phyloP scores from a whole-genome alignment of 352 stramenopile species.

The Phytophthora colocasiae region DNA sequence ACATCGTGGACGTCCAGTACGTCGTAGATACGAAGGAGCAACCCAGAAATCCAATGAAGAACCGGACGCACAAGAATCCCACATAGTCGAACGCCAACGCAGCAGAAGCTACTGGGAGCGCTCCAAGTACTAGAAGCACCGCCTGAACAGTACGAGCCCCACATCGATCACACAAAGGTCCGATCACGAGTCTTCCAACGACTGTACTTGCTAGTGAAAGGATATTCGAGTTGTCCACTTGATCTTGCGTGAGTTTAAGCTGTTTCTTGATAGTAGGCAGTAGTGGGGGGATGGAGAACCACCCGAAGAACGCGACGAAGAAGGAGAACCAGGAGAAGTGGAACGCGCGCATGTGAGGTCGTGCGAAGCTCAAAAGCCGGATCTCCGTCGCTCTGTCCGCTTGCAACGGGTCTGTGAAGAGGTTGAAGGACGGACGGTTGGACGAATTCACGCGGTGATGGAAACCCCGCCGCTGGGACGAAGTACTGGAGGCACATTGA shows the following conservation, averaged over 20 bases:
- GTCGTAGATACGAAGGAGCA: conserved; percentile 93
- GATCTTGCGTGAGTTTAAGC: conserved; percentile 71
- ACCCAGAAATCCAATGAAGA: conserved; percentile 94
- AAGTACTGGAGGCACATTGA: conserved; percentile 11
- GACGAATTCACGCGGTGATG: conserved; percentile 33
- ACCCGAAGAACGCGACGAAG: conserved; percentile 95
- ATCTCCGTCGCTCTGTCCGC: conserved; percentile 38
- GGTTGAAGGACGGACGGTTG: conserved; percentile 32
- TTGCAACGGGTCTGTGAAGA: conserved; percentile 50
- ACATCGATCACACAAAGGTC: conserved; percentile 93
- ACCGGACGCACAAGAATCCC: conserved; percentile 80
- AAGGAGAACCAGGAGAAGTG: conserved; percentile 94
- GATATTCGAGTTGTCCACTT: conserved; percentile 93
- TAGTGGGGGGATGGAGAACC: conserved; percentile 85
- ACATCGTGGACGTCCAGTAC: conserved; percentile 95
- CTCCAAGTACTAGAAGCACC: conserved; percentile 73
- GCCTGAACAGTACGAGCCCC: conserved; percentile 86
- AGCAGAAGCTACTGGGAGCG: conserved; percentile 84
- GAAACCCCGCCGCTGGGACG: conserved; percentile 17
- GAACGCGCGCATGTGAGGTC: conserved; percentile 71
- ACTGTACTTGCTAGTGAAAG: conserved; percentile 88
- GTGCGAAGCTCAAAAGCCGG: conserved; percentile 32
- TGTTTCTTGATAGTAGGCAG: conserved; percentile 36
- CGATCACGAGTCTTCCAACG: conserved; percentile 88
- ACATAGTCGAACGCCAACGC: conserved; percentile 79